Base-by-base conservation (phyloP, 225 moss, liverwort and hornwort genomes). In the Physcomitrium patens region DNA sequence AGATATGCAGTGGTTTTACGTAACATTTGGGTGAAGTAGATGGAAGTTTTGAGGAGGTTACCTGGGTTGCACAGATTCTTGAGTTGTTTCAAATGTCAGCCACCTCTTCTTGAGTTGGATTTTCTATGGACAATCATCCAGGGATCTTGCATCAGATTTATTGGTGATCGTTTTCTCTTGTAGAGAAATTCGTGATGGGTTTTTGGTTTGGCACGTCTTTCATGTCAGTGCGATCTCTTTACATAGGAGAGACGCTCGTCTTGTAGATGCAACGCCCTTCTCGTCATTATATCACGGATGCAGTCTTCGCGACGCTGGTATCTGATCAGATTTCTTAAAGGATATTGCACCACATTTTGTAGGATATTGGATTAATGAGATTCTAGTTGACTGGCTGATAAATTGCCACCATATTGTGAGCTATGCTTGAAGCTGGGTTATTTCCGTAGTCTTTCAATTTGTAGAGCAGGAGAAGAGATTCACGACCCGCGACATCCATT, bases 11-110 rank as follows among this genome's bases (percentile, higher is more conserved):
- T 52, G 11, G 63, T 51, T 50, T 4, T 17, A 60, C 42, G 49
- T 19, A n/a, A 43, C 13, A 24, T 51, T 0, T 31, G 22, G 42
- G 2, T 58, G 13, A 41, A 65, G 71, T 27, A 71, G 56, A 55
- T 77, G 77, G 71, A 70, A 63, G 20, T 37, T 57, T 5, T 7
- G 37, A 41, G 20, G 70, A 10, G 42, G 42, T n/a, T 24, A 10
- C 37, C 46, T 24, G 43, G 37, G 69, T 63, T 64, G 53, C 3
- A 42, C 31, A 18, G 20, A 62, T 31, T 41, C 50, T 3, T 49
- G 9, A 8, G 27, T 37, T 28, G 18, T 67, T 3, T 58, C 51
- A 13, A 51, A 51, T 58, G 52, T 52, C 3, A 16, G 52, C 10
- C 52, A 5, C 52, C 17, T 52, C 52, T 52, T 52, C 17, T 16